Percentiles rank a stretch among this genome's conserved stretches.
Evolutionary conservation across 2,329 filamentous ascomycete genomes (phyloP).

Genomic region (Verticillium dahliae): DNA sequence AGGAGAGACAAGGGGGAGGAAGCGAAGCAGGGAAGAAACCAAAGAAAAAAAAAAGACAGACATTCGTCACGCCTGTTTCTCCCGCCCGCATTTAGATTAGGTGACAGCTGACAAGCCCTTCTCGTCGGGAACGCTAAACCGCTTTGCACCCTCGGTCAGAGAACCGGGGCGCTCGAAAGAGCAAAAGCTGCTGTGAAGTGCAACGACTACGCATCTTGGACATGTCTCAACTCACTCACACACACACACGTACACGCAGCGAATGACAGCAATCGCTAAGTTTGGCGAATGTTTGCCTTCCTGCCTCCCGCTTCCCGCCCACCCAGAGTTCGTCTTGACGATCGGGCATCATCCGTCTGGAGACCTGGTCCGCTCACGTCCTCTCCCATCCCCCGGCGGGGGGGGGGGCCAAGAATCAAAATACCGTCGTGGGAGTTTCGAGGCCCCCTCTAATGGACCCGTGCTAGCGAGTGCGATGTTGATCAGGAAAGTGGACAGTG

Average conservation of each 20-base stretch:
- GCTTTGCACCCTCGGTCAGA: not conserved
- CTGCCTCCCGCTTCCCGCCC: too few relatives aligned
- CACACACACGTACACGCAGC: not conserved
- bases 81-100: not conserved
- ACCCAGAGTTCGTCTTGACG: too few relatives aligned
- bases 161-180: not conserved
- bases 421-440: not conserved
- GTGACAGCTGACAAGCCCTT: not conserved
- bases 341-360: too few relatives aligned
- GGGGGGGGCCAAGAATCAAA: not conserved
- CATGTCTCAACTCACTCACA: too few relatives aligned
- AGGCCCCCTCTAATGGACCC: not conserved
- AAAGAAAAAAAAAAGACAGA: not conserved
- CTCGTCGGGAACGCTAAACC: not conserved
- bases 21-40: too few relatives aligned
- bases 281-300: too few relatives aligned
- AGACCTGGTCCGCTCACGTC: too few relatives aligned
- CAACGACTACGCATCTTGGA: too few relatives aligned
- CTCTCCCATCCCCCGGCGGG: too few relatives aligned
- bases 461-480: not conserved
- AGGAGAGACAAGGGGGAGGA: too few relatives aligned
- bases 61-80: not conserved
- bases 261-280: too few relatives aligned
- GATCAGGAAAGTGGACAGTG: not conserved
- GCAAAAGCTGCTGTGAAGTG: not conserved